Evolutionary conservation across 345 rosid genomes (phyloP), one percentile per base, ranked within the genome.

Genomic region (Lepidium sativum): DNA sequence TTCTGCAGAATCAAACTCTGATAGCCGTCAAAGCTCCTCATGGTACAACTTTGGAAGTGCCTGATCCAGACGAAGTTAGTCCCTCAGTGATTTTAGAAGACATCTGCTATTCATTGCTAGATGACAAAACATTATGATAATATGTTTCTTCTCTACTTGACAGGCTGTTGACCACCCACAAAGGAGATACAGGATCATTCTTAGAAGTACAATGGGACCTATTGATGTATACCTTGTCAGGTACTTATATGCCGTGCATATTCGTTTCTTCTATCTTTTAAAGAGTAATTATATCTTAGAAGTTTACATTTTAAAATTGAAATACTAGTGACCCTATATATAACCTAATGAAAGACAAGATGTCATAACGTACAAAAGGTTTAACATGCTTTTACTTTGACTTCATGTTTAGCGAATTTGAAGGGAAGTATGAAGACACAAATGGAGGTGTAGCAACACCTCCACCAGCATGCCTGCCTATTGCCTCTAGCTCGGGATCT

Each of bases 11-110:
- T 74, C 81, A 94, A 80, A 94, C 97, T 51, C 82, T 94, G 55
- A 94, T 94, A 72, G 97, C 97, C 68, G 79, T 94, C 63, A 90
- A 94, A 84, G 97, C 97, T 80, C 97, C 97, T 31, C 96, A 94
- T 68, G 97, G 99, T 66, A 94, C 99, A 49, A 94, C 99, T 12
- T 72, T 94, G 70, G 97, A 90, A 83, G 95, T 94, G 47, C 97
- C 92, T 31, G 96, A 94, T 81, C 97, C 95, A 18, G 89, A 85
- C 70, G 96, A 90, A 68, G 97, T 94, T 79, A 79, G 89, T 71
- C 31, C 27, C 67, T 16, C 44, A 59, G 43, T 18, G 63, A 47
- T 52, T 20, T 50, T 62, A 8, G 15, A 34, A 48, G 49, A 51
- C 61, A 51, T 41, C 14, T 51, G 37, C 57, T 60, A 37, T 60